These are phyloP conservation scores for Imleria badia DNA, from an alignment of 768 basidiomycete species.

Conservation along the genomic window DNA sequence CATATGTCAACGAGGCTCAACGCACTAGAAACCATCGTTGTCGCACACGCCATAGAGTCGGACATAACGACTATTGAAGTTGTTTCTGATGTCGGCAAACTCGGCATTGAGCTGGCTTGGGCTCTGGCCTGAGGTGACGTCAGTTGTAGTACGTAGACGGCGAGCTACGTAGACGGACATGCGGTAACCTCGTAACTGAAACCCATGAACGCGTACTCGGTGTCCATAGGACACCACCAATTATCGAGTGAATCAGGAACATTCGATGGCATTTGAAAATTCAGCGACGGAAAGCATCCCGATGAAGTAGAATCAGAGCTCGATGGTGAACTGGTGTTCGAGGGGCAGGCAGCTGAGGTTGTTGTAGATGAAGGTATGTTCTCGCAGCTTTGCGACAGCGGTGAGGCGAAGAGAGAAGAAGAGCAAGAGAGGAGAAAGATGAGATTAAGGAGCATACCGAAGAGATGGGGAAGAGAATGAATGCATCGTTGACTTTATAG, in stretches of 20 bases:
- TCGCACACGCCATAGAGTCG: constrained; percentile 47
- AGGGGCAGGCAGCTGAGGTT: no score
- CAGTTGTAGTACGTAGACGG: background rate
- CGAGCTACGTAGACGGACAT: constrained; percentile 40
- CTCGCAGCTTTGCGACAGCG: constrained; percentile 13
- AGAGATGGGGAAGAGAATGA: background rate
- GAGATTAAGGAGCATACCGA: constrained; percentile 11
- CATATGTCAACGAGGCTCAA: background rate
- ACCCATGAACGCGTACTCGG: constrained; percentile 75
- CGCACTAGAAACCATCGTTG: constrained; percentile 39
- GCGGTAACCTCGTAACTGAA: constrained; percentile 73
- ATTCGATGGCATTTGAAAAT: constrained; percentile 54
- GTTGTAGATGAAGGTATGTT: background rate
- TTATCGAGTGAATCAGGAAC: constrained; percentile 44
- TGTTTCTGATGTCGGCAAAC: constrained; percentile 58
- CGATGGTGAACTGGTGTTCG: no score
- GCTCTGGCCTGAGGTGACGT: constrained; percentile 52
- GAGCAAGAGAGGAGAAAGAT: constrained; percentile 5
- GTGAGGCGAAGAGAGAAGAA: constrained; percentile 12
- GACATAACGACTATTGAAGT: constrained; percentile 65
- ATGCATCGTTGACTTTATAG: constrained; percentile 8
- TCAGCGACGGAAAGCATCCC: constrained; percentile 40
- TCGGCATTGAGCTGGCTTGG: constrained; percentile 47
- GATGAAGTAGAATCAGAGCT: background rate
- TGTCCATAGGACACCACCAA: constrained; percentile 65